Base-by-base conservation (phyloP, 2,329 filamentous ascomycete genomes). In the Stemphylium vesicarium region DNA sequence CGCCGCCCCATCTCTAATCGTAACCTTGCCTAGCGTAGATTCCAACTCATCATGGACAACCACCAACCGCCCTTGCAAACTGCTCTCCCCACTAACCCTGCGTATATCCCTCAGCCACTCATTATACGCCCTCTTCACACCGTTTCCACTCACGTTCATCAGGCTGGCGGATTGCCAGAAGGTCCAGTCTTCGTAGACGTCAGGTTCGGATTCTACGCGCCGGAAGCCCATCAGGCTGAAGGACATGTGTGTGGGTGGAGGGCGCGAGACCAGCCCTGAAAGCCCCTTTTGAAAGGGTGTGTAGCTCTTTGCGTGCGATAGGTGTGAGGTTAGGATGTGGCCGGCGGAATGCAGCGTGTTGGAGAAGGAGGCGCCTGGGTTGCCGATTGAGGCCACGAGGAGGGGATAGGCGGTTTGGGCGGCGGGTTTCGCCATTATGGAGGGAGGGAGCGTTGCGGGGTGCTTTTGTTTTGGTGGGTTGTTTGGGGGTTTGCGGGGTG, bases 41-140 rank as follows among this genome's bases (percentile, higher is more conserved):
- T 97, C 93, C 31, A 98, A 77, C 73, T 98, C 94, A 73, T 98
- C 94, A 73, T 98, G 92, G 16, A 98, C 80, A 11, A 98, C 79
- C 0, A 98, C 85, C 13, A 99, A 75, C 3, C 80, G 77, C 3
- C 81, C 77, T 15, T 73, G 71, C 16, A 64, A 32, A n/a, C 46
- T 60, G 5, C 61, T 45, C 16, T 40, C 47, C 9, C 62, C 59
- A 1, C 41, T 35, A 1, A 49, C 45, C 37, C 46, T 50, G 10
- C 55, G 36, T 13, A 66, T 5, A 13, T 57, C 53, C 2, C 53
- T 52, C 33, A 47, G 64, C 77, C 56, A 86, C n/a, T 84, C 78
- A 36, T 81, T 81, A 81, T 89, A 92, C 2, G 88, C 86, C 2
- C 80, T 80, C 3, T 84, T 79, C 0, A 96, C 84, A 56, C 88